These are phyloP conservation scores for Bothriochloa decipiens DNA, from an alignment of 176 grass and related monocot genomes.

Conservation along the genomic window DNA sequence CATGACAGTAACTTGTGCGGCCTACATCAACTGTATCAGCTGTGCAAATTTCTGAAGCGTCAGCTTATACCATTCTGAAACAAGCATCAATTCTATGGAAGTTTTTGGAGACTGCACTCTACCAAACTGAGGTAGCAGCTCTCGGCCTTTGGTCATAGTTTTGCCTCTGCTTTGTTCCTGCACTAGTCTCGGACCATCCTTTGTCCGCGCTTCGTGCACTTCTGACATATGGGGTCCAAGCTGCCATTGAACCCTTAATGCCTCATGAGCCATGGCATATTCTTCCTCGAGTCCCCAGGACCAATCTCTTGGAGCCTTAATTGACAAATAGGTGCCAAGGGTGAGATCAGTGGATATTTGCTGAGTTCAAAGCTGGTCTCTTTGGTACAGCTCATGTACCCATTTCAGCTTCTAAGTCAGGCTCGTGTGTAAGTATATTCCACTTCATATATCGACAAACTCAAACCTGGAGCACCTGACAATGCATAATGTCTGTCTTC, in stretches of 20 bases:
- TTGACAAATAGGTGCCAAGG: constrained; percentile 9
- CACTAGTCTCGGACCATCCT: neutral
- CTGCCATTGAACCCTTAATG: neutral
- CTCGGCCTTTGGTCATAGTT: neutral
- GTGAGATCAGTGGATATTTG: neutral
- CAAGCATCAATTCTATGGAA: neutral
- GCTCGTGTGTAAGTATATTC: constrained; percentile 11
- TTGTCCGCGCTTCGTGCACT: neutral
- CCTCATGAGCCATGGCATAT: neutral
- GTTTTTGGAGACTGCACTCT: no score
- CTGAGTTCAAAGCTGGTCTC: neutral
- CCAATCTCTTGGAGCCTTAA: neutral
- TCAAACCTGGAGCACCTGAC: constrained; percentile 86
- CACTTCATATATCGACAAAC: constrained; percentile 11
- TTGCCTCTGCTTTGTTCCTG: neutral
- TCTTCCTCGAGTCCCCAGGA: neutral
- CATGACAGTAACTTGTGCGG: constrained; percentile 2
- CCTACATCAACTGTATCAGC: neutral
- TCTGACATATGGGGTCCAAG: neutral
- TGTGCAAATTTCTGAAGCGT: constrained; percentile 18
- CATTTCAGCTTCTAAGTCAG: constrained; percentile 32
- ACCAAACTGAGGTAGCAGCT: neutral
- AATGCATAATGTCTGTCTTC: constrained; percentile 76
- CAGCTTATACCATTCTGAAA: constrained; percentile 1
- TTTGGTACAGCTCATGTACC: constrained; percentile 9